phyloP scores from a whole-genome alignment of 169 alveolate species.

The Hepatocystis sp. region DNA sequence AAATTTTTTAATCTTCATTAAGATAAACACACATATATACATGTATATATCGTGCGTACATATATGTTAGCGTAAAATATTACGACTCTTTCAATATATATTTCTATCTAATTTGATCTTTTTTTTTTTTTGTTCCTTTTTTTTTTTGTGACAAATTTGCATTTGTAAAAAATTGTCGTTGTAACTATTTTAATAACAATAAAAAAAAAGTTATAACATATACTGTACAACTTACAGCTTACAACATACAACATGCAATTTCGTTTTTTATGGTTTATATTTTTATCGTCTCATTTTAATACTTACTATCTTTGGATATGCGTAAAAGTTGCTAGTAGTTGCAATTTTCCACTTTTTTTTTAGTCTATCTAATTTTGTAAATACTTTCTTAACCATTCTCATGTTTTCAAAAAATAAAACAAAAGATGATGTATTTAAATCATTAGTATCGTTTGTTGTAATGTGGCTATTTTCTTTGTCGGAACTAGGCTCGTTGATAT shows the following conservation, averaged over 20 bases:
- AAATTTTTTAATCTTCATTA: too few species aligned
- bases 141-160: background rate
- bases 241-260: background rate
- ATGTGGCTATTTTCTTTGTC: background rate
- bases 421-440: conserved; percentile 79
- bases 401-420: conserved; percentile 85
- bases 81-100: too few species aligned
- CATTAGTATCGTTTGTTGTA: conserved; percentile 3
- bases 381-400: conserved; percentile 86
- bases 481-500: conserved; percentile 21
- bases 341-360: conserved; percentile 87
- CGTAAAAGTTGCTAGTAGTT: conserved; percentile 79
- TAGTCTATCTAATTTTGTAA: conserved; percentile 82
- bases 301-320: conserved; percentile 84
- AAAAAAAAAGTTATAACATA: background rate
- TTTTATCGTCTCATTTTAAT: background rate
- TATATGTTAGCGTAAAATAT: background rate
- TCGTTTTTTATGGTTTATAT: background rate
- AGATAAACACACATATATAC: background rate
- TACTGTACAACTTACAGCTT: background rate
- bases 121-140: conserved; percentile 3
- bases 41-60: conserved; percentile 2
- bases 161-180: background rate
- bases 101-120: too few species aligned
- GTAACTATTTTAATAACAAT: background rate